Conservation (phyloP, 495 filamentous ascomycete species). For the Lindgomyces ingoldianus region DNA sequence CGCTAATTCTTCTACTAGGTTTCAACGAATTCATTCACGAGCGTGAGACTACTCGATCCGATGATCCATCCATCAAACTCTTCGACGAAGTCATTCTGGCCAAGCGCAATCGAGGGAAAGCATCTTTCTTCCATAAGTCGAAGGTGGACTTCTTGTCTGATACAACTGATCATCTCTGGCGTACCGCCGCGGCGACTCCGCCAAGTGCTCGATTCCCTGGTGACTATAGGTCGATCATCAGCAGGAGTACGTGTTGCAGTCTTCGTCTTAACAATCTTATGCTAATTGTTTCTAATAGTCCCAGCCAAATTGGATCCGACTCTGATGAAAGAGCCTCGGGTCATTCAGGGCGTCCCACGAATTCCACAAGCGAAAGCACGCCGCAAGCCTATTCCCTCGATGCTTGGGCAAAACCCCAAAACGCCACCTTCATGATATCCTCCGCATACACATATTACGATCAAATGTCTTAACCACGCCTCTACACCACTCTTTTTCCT, state of each 20-base stretch:
- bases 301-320: slow-evolving; percentile 82
- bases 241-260: slow-evolving; percentile 54
- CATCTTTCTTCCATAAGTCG: slow-evolving; percentile 47
- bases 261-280: background rate
- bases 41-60: slow-evolving; percentile 66
- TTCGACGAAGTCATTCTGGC: slow-evolving; percentile 96
- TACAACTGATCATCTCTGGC: slow-evolving; percentile 88
- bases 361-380: slow-evolving; percentile 44
- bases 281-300: slow-evolving; percentile 48
- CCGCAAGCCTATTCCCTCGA: slow-evolving; percentile 47
- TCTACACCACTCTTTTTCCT: slow-evolving; percentile 2
- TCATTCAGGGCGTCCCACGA: slow-evolving; percentile 48
- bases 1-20: slow-evolving; percentile 50
- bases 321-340: slow-evolving; percentile 75
- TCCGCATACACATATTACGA: background rate
- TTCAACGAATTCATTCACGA: slow-evolving; percentile 98
- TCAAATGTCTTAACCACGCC: background rate
- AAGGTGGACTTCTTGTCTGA: slow-evolving; percentile 76
- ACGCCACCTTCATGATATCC: slow-evolving; percentile 28
- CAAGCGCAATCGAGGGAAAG: slow-evolving; percentile 82
- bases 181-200: slow-evolving; percentile 78
- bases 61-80: slow-evolving; percentile 72
- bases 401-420: slow-evolving; percentile 38
- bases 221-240: slow-evolving; percentile 60
- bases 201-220: slow-evolving; percentile 71